phyloP scores from a whole-genome alignment of 192 early-diverging fungal genomes.

The Rhizophagus prolifer region DNA sequence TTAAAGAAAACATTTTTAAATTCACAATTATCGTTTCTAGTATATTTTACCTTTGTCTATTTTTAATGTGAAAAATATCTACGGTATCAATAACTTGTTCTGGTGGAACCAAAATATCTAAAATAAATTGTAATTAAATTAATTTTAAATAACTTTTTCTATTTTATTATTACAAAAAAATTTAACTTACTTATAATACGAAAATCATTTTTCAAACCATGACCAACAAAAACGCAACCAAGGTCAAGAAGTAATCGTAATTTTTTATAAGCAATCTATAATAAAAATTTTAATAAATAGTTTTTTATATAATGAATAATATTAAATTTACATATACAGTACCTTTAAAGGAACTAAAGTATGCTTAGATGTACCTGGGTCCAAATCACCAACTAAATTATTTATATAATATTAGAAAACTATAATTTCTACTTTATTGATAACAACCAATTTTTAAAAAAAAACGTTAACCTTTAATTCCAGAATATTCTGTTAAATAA shows the following conservation, averaged over 20 bases:
- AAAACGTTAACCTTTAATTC: slow-evolving; percentile 68
- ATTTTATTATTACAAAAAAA: no score
- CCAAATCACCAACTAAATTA: slow-evolving; percentile 74
- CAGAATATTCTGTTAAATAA: slow-evolving; percentile 91
- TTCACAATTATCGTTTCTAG: slow-evolving; percentile 5
- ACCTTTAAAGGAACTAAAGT: slow-evolving; percentile 86
- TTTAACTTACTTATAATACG: slow-evolving; percentile 77
- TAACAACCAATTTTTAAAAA: slow-evolving; percentile 8
- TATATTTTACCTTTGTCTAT: slow-evolving; percentile 62
- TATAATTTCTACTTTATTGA: background rate
- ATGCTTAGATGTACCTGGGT: slow-evolving; percentile 64
- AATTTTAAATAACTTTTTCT: no score
- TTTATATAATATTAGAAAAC: background rate
- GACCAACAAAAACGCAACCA: slow-evolving; percentile 91
- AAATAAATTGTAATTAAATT: background rate
- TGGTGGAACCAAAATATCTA: slow-evolving; percentile 83
- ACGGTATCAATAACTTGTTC: slow-evolving; percentile 92
- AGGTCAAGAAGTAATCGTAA: slow-evolving; percentile 87
- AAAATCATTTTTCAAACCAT: slow-evolving; percentile 94
- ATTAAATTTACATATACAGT: background rate
- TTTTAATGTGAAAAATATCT: slow-evolving; percentile 84
- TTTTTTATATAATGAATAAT: background rate
- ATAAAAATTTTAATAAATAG: background rate
- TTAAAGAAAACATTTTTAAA: background rate
- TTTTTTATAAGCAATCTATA: slow-evolving; percentile 80